These are phyloP conservation scores for Globisporangium ultimum DNA, from an alignment of 352 stramenopile species.

Conservation along the genomic window DNA sequence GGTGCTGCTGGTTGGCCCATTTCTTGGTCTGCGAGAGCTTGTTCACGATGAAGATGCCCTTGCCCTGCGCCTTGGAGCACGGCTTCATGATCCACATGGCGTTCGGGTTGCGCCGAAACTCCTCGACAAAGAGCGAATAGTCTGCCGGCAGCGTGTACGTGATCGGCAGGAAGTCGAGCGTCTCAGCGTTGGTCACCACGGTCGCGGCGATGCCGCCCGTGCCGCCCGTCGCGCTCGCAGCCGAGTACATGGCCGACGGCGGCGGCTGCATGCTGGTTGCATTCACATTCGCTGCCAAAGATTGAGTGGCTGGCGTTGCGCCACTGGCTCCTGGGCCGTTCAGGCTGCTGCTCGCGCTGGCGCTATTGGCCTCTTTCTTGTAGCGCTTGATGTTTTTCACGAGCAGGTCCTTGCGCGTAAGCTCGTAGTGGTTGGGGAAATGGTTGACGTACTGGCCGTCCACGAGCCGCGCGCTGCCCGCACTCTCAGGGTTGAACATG, in stretches of 20 bases:
- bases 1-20: constrained; percentile 64
- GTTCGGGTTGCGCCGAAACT: constrained; percentile 82
- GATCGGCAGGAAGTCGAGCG: constrained; percentile 79
- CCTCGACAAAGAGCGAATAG: constrained; percentile 93
- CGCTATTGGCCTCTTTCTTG: constrained; percentile 50
- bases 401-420: constrained; percentile 92
- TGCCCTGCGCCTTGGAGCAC: constrained; percentile 85
- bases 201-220: background rate
- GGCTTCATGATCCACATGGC: constrained; percentile 95
- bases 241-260: background rate
- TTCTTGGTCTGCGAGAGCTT: constrained; percentile 92
- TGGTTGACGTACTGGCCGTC: constrained; percentile 81
- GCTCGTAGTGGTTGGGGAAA: constrained; percentile 91
- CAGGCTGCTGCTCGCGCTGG: constrained; percentile 1
- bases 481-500: constrained; percentile 88
- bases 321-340: no score
- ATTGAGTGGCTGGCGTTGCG: no score
- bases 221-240: background rate
- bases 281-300: no score
- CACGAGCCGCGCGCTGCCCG: constrained; percentile 32
- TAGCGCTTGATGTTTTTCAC: constrained; percentile 94
- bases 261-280: no score
- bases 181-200: constrained; percentile 4
- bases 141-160: constrained; percentile 93
- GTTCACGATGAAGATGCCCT: constrained; percentile 93